Conservation (phyloP, 2,329 filamentous ascomycete species). For the Macroventuria anomochaeta region DNA sequence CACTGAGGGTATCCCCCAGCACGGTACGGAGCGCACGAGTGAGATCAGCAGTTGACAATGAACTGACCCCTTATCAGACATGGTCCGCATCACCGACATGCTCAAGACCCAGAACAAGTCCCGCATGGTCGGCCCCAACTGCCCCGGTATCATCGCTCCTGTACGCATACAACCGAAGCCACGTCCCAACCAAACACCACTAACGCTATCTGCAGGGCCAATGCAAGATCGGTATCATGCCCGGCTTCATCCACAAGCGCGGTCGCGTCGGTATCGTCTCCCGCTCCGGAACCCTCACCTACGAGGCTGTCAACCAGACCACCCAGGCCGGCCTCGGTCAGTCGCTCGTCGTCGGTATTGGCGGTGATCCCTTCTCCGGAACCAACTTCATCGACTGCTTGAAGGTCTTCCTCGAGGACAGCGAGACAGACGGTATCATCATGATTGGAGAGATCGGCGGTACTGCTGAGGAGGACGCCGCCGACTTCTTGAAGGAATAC, state of each 20-base stretch:
- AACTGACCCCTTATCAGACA: slow-evolving; percentile 68
- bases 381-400: slow-evolving; percentile 99
- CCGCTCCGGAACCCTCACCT: slow-evolving; percentile 95
- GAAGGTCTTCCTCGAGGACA: slow-evolving; percentile 93
- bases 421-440: slow-evolving; percentile 98
- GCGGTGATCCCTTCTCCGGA: slow-evolving; percentile 97
- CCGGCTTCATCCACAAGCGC: slow-evolving; percentile 99
- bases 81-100: slow-evolving; percentile 98
- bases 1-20: slow-evolving; percentile 96
- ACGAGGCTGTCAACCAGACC: slow-evolving; percentile 99
- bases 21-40: slow-evolving; percentile 66
- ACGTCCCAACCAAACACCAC: not conserved
- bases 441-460: slow-evolving; percentile 99
- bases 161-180: slow-evolving; percentile 50
- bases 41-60: not conserved
- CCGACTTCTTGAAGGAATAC: slow-evolving; percentile 90
- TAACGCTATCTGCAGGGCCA: slow-evolving; percentile 67
- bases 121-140: slow-evolving; percentile 95
- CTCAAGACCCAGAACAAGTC: slow-evolving; percentile 98
- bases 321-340: slow-evolving; percentile 96
- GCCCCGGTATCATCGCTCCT: slow-evolving; percentile 92
- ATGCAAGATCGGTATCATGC: slow-evolving; percentile 99
- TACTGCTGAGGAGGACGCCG: slow-evolving; percentile 95
- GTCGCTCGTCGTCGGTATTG: slow-evolving; percentile 97
- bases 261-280: slow-evolving; percentile 98